phyloP scores from a whole-genome alignment of 2,329 filamentous ascomycete genomes.

The Byssothecium circinans region DNA sequence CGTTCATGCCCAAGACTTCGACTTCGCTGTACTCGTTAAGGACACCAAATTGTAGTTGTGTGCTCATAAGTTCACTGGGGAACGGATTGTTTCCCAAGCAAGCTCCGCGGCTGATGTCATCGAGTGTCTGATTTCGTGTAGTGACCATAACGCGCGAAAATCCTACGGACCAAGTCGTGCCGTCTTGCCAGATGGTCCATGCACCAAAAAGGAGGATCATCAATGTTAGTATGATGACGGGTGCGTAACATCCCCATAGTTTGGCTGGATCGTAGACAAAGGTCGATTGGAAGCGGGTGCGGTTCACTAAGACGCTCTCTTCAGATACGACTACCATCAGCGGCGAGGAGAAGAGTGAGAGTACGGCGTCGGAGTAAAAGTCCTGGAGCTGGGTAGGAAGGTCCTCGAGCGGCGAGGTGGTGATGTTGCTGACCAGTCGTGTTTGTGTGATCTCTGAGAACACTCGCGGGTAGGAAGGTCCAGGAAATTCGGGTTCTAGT shows the following conservation, averaged over 20 bases:
- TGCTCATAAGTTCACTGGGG: constrained; percentile 41
- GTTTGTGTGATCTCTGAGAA: constrained; percentile 47
- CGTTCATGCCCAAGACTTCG: constrained; percentile 24
- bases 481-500: constrained; percentile 28
- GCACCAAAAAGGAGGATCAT: constrained; percentile 31
- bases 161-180: constrained; percentile 37
- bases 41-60: constrained; percentile 42
- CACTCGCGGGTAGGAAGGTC: constrained; percentile 29
- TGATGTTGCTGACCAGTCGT: constrained; percentile 44
- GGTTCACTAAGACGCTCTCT: constrained; percentile 20
- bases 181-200: constrained; percentile 37
- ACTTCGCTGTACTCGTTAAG: constrained; percentile 31
- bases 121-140: constrained; percentile 38
- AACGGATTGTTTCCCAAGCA: constrained; percentile 46
- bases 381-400: constrained; percentile 25
- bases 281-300: constrained; percentile 27
- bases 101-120: constrained; percentile 44
- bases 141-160: constrained; percentile 41
- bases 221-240: constrained; percentile 34
- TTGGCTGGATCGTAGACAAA: constrained; percentile 34
- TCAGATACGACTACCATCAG: constrained; percentile 30
- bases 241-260: constrained; percentile 40
- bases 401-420: constrained; percentile 26
- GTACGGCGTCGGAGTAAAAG: constrained; percentile 39
- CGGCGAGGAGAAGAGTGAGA: constrained; percentile 40